Percentiles rank a stretch among this genome's conserved stretches.
Conservation (phyloP, 176 grass and related monocot genomes). For the Cenchrus fungigraminus region DNA sequence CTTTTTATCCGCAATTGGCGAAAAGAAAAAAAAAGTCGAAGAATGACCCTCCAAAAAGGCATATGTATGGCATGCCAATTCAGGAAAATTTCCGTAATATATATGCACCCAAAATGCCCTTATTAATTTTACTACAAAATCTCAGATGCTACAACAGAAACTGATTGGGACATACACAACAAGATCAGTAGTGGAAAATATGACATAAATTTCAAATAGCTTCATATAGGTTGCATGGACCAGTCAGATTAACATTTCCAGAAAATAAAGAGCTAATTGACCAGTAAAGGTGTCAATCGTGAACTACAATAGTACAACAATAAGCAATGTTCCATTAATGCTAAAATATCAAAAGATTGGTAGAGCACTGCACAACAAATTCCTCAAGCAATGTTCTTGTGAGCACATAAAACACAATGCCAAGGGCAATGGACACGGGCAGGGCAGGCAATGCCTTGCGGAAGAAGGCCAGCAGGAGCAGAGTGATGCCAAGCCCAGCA, state of each 20-base stretch:
- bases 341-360: slow-evolving; percentile 89
- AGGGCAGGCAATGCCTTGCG: slow-evolving; percentile 64
- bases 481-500: slow-evolving; percentile 66
- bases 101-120: neutral
- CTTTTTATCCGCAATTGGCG: neutral
- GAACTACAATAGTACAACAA: slow-evolving; percentile 27
- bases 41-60: neutral
- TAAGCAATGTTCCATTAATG: slow-evolving; percentile 41
- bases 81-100: neutral
- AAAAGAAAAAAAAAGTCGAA: neutral
- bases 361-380: slow-evolving; percentile 75
- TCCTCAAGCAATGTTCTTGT: slow-evolving; percentile 69
- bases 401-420: slow-evolving; percentile 81
- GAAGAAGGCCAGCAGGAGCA: slow-evolving; percentile 57
- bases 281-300: neutral
- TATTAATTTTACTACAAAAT: neutral
- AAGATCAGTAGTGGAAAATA: neutral
- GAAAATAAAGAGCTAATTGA: slow-evolving; percentile 21
- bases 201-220: neutral
- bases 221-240: neutral
- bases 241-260: slow-evolving; percentile 23
- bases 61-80: neutral
- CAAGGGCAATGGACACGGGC: slow-evolving; percentile 67
- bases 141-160: neutral
- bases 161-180: slow-evolving; percentile 1